Evolutionary conservation across 345 rosid species (phyloP).

Genomic region (Tarenaya hassleriana): DNA sequence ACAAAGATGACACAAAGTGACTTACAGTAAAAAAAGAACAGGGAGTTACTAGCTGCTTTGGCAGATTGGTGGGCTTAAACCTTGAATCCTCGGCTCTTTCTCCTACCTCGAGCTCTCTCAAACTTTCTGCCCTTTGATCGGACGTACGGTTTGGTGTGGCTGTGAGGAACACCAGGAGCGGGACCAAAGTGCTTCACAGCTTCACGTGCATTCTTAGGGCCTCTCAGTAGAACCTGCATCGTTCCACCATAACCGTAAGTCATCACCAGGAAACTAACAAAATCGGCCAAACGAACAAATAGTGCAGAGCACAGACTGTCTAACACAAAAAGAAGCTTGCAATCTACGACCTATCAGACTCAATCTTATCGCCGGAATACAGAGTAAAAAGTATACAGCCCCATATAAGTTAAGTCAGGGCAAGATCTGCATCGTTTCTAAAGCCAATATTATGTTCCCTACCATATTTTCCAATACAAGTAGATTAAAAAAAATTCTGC

Average conservation of each 20-base stretch:
- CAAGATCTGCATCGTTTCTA: too few relatives aligned
- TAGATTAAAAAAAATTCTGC: too few relatives aligned
- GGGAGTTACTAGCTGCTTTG: neutral
- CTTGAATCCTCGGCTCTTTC: conserved; percentile 65
- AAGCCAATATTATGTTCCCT: too few relatives aligned
- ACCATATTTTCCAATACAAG: too few relatives aligned
- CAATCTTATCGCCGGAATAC: too few relatives aligned
- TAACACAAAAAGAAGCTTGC: too few relatives aligned
- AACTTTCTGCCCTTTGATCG: conserved; percentile 60
- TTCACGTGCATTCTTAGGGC: conserved; percentile 69
- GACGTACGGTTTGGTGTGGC: conserved; percentile 64
- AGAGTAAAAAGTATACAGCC: too few relatives aligned
- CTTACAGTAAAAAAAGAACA: conserved; percentile 1
- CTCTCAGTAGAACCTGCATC: conserved; percentile 54
- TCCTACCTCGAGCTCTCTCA: conserved; percentile 65
- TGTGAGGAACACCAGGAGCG: conserved; percentile 81
- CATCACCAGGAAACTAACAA: too few relatives aligned
- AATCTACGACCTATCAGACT: too few relatives aligned
- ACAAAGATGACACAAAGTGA: neutral
- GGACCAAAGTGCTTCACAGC: conserved; percentile 78
- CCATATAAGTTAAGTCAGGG: too few relatives aligned
- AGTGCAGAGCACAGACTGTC: neutral
- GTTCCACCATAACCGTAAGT: too few relatives aligned
- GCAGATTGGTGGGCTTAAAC: conserved; percentile 30
- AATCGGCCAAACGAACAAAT: neutral